Conservation (phyloP, 75 land plant genomes). For the Larix kaempferi region DNA sequence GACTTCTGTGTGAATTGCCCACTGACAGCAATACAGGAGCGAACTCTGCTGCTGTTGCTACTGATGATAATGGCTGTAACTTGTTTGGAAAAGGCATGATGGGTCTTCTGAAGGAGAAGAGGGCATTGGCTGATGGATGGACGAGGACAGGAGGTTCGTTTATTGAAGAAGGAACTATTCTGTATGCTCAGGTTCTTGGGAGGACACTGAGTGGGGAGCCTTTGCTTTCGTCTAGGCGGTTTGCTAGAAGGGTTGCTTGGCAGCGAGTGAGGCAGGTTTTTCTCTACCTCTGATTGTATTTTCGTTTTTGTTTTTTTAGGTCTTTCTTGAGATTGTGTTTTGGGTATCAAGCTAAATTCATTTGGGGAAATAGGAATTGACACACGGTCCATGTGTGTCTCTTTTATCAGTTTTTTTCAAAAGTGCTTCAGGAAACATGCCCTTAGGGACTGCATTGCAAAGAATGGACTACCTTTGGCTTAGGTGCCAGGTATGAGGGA, state of each 20-base stretch:
- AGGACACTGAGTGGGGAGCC: constrained; percentile 71
- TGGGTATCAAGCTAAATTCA: no score
- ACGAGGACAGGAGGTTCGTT: constrained; percentile 31
- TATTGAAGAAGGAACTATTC: constrained; percentile 69
- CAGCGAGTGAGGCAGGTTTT: constrained; percentile 93
- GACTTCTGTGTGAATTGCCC: constrained; percentile 37
- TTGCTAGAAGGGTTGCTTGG: constrained; percentile 67
- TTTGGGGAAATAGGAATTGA: no score
- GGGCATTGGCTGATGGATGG: constrained; percentile 23
- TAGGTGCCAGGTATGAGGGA: no score
- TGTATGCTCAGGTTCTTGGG: constrained; percentile 75
- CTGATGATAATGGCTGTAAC: background rate
- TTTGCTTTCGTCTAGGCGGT: constrained; percentile 59
- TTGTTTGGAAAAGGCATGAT: constrained; percentile 36
- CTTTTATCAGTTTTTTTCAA: no score
- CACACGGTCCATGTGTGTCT: no score
- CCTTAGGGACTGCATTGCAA: no score
- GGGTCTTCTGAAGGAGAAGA: constrained; percentile 59
- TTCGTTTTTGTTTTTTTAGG: background rate
- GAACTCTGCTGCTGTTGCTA: background rate
- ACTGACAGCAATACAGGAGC: constrained; percentile 33
- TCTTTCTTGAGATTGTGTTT: no score
- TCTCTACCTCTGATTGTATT: constrained; percentile 16
- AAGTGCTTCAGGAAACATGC: no score
- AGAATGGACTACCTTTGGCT: no score